Conservation (phyloP, 768 basidiomycete species). For the Panaeolus papilionaceus region DNA sequence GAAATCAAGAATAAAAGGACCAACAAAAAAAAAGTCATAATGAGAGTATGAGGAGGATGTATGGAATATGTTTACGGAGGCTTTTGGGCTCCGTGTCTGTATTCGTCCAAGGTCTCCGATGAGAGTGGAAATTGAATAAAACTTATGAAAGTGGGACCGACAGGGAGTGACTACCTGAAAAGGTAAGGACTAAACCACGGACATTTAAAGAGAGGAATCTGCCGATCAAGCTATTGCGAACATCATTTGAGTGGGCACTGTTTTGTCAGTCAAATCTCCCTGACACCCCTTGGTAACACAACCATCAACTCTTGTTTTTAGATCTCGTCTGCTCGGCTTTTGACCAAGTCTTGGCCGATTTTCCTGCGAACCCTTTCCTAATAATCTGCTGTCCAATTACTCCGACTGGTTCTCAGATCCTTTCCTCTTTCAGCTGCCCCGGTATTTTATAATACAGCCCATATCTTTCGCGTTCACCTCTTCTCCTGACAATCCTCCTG, state of each 20-base stretch:
- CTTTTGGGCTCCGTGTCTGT: slow-evolving; percentile 5
- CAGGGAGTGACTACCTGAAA: neutral
- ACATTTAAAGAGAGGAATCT: slow-evolving; percentile 39
- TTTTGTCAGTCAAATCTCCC: slow-evolving; percentile 37
- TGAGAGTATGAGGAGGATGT: neutral
- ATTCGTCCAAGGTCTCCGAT: slow-evolving; percentile 39
- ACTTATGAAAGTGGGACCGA: slow-evolving; percentile 14
- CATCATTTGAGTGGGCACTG: slow-evolving; percentile 21
- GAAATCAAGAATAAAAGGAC: neutral
- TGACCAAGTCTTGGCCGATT: slow-evolving; percentile 38
- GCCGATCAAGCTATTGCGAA: slow-evolving; percentile 39
- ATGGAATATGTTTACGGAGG: neutral
- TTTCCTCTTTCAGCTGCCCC: slow-evolving; percentile 38
- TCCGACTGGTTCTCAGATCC: slow-evolving; percentile 40
- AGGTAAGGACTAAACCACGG: slow-evolving; percentile 20
- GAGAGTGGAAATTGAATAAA: slow-evolving; percentile 37
- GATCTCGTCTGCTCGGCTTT: slow-evolving; percentile 41
- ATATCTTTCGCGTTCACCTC: slow-evolving; percentile 30
- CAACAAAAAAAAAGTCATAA: neutral
- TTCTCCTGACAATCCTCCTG: slow-evolving; percentile 29
- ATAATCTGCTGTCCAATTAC: slow-evolving; percentile 35
- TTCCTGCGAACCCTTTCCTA: slow-evolving; percentile 41
- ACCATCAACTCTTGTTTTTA: slow-evolving; percentile 47
- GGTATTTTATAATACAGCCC: slow-evolving; percentile 33
- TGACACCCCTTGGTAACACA: slow-evolving; percentile 51